Percentiles rank a stretch among this genome's conserved stretches.
phyloP scores from a whole-genome alignment of 371 early-diverging fungal genomes.

The Parasitella parasitica region DNA sequence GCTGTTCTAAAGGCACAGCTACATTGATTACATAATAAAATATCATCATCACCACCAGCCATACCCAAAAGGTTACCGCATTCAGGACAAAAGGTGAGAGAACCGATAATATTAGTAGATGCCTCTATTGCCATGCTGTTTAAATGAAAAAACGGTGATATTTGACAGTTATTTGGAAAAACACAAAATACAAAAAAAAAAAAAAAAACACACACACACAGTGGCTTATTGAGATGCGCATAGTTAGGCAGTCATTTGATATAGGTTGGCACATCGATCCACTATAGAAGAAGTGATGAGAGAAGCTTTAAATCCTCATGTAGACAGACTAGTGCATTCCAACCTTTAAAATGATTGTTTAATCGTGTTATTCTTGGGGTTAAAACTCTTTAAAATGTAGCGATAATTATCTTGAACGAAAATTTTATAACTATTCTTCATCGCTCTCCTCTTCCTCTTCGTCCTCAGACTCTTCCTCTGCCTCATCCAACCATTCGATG shows the following conservation, averaged over 20 bases:
- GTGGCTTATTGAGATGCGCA: background rate
- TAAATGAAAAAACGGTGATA: background rate
- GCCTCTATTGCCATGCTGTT: conserved; percentile 10
- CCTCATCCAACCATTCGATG: conserved; percentile 71
- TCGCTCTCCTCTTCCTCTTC: conserved; percentile 26
- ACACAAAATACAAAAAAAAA: conserved; percentile 9
- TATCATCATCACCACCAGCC: conserved; percentile 70
- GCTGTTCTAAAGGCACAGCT: conserved; percentile 65
- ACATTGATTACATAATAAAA: conserved; percentile 80
- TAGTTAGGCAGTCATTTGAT: no score
- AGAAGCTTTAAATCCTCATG: no score
- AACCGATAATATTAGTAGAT: conserved; percentile 52
- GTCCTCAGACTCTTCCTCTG: conserved; percentile 53
- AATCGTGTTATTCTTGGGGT: no score
- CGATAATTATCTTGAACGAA: no score
- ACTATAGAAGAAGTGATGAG: no score
- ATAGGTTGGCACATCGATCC: no score
- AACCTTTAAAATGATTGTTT: no score
- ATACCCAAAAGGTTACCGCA: conserved; percentile 88
- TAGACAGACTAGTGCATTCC: no score
- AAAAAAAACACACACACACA: no score
- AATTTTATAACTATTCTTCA: conserved; percentile 12
- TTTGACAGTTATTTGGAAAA: conserved; percentile 2
- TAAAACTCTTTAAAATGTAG: no score
- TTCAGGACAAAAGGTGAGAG: conserved; percentile 82